Evolutionary conservation across 2,329 filamentous ascomycete genomes (phyloP).

Genomic region (Tetracladium maxilliforme): DNA sequence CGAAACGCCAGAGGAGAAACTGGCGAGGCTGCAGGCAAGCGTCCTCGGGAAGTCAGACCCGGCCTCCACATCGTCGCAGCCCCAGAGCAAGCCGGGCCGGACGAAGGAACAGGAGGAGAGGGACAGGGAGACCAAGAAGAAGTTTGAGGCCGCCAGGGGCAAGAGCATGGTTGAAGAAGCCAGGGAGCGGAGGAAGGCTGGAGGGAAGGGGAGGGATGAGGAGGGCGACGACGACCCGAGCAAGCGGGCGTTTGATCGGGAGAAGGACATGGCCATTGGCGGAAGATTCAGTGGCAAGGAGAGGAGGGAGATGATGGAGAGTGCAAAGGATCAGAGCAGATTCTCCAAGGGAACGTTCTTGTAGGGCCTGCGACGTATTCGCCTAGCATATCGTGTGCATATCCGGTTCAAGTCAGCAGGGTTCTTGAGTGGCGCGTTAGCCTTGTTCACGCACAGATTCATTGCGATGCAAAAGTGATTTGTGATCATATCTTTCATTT

Average conservation of each 20-base stretch:
- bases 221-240: constrained; percentile 83
- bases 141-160: constrained; percentile 38
- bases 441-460: constrained; percentile 1
- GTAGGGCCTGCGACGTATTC: constrained; percentile 17
- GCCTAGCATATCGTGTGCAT: no score
- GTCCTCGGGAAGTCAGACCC: constrained; percentile 52
- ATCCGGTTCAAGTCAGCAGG: constrained; percentile 5
- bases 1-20: constrained; percentile 80
- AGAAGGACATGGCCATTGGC: constrained; percentile 82
- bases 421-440: constrained; percentile 11
- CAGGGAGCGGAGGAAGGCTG: constrained; percentile 20
- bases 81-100: constrained; percentile 6
- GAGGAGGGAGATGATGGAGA: constrained; percentile 63
- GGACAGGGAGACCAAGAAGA: constrained; percentile 36
- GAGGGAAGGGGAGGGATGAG: constrained; percentile 15
- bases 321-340: constrained; percentile 60
- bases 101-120: constrained; percentile 22
- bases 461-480: constrained; percentile 4
- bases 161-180: constrained; percentile 47
- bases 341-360: constrained; percentile 62
- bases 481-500: no score
- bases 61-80: constrained; percentile 10
- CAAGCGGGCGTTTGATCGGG: constrained; percentile 72
- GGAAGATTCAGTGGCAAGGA: constrained; percentile 59
- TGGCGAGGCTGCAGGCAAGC: constrained; percentile 64